Conservation (phyloP, 2,329 filamentous ascomycete genomes). For the Aspergillus ochraceus region DNA sequence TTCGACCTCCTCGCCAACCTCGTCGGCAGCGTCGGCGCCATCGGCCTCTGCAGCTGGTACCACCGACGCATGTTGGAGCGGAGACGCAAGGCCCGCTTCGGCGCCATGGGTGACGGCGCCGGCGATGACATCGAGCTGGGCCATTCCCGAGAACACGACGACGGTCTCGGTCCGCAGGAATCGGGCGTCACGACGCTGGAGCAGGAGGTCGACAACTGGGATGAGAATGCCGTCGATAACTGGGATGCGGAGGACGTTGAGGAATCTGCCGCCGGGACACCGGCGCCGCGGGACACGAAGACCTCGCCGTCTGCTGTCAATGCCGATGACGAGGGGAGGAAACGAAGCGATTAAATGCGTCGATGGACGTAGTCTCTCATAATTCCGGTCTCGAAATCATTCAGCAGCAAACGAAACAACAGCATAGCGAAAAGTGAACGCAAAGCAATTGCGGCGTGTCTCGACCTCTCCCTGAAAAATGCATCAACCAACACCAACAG, state of each 20-base stretch:
- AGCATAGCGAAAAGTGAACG: not conserved
- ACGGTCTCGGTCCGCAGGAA: conserved; percentile 56
- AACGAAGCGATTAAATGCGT: conserved; percentile 32
- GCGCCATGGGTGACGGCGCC: conserved; percentile 60
- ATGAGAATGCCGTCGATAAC: conserved; percentile 73
- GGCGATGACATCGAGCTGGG: conserved; percentile 71
- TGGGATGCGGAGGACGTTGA: conserved; percentile 62
- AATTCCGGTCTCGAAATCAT: not conserved
- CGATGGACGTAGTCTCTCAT: not conserved
- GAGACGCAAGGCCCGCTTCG: conserved; percentile 71
- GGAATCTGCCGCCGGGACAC: conserved; percentile 15
- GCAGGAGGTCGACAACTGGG: conserved; percentile 89
- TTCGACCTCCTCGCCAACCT: conserved; percentile 89
- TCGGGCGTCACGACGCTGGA: conserved; percentile 68
- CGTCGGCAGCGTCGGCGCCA: conserved; percentile 69
- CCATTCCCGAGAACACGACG: conserved; percentile 47
- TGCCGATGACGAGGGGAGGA: conserved; percentile 26
- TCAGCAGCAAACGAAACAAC: not conserved
- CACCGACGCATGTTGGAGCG: conserved; percentile 94
- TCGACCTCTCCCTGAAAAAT: not conserved
- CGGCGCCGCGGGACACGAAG: conserved; percentile 17
- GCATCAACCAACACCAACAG: not conserved
- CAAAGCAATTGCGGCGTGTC: not conserved
- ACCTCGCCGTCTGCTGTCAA: conserved; percentile 18
- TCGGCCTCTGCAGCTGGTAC: conserved; percentile 83